Evolutionary conservation across 2,329 filamentous ascomycete species (phyloP).

Genomic region (Claviceps sorghi): DNA sequence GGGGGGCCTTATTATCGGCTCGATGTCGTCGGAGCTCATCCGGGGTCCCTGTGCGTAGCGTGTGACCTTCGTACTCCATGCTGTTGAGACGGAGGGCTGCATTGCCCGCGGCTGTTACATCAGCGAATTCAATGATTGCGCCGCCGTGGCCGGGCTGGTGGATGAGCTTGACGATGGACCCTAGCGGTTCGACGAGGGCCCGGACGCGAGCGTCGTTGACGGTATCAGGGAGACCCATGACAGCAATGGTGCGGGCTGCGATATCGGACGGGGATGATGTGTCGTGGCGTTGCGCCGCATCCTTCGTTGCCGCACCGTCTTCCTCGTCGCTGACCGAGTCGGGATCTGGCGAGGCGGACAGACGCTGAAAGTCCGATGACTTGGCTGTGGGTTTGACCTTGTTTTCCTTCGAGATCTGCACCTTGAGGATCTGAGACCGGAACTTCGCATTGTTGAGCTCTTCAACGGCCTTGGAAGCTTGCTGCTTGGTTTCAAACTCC

Average conservation of each 20-base stretch:
- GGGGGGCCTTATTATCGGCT: constrained; percentile 21
- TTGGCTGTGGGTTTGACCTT: constrained; percentile 43
- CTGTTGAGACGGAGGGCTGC: constrained; percentile 48
- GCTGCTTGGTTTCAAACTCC: constrained; percentile 55
- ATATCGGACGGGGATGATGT: constrained; percentile 34
- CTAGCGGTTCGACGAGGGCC: constrained; percentile 55
- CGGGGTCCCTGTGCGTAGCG: constrained; percentile 38
- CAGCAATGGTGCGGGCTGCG: constrained; percentile 56
- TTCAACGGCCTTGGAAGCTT: constrained; percentile 50
- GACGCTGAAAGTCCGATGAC: constrained; percentile 19
- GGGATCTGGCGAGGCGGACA: constrained; percentile 19
- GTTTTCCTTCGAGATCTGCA: constrained; percentile 42
- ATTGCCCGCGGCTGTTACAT: constrained; percentile 56
- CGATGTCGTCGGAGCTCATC: constrained; percentile 40
- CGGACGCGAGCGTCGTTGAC: constrained; percentile 77
- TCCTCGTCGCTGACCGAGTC: constrained; percentile 21
- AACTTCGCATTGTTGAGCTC: constrained; percentile 59
- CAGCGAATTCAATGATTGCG: constrained; percentile 69
- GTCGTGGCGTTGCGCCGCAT: constrained; percentile 9
- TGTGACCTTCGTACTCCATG: constrained; percentile 37
- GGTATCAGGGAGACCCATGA: constrained; percentile 82
- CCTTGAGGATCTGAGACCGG: constrained; percentile 50
- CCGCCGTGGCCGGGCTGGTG: constrained; percentile 71
- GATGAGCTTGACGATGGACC: constrained; percentile 58
- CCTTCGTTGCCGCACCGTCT: constrained; percentile 25